A percentile compares a stretch with the other conserved stretches of the same genome.
phyloP scores from a whole-genome alignment of 768 basidiomycete genomes.

The Pisolithus albus region DNA sequence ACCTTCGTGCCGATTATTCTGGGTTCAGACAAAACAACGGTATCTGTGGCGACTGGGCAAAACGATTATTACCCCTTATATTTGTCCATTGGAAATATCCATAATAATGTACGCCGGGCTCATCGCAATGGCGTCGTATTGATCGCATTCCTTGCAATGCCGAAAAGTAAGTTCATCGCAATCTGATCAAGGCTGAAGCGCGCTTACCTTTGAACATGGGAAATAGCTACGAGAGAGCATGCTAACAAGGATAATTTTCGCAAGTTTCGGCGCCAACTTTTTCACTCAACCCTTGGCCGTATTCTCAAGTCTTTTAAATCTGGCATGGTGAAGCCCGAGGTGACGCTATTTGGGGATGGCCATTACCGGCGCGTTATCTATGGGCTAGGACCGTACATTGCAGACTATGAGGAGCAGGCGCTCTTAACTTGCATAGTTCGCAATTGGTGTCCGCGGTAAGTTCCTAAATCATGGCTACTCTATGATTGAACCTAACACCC shows the following conservation, averaged over 20 bases:
- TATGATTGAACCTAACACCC: no score
- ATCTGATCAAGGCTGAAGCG: no score
- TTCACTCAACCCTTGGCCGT: slow-evolving; percentile 10
- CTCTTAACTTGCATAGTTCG: slow-evolving; percentile 12
- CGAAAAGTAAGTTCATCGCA: no score
- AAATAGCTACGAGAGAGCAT: slow-evolving; percentile 2
- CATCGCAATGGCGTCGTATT: no score
- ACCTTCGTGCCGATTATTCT: background rate
- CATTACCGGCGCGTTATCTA: slow-evolving; percentile 9
- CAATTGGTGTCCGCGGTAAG: slow-evolving; percentile 9
- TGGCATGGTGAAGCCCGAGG: slow-evolving; percentile 10
- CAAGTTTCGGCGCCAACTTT: slow-evolving; percentile 16
- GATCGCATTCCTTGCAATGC: no score
- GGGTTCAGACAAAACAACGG: no score
- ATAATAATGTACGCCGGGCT: no score
- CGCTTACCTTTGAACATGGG: no score
- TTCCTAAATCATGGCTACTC: no score
- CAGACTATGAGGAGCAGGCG: slow-evolving; percentile 16
- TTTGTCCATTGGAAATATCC: no score
- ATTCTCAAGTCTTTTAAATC: slow-evolving; percentile 10
- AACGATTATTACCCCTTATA: no score
- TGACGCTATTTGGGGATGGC: slow-evolving; percentile 13
- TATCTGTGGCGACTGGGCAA: no score
- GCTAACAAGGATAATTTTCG: slow-evolving; percentile 1
- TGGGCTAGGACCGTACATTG: slow-evolving; percentile 14